These are phyloP conservation scores for Alisma plantagoaquatica DNA, from an alignment of 106 monocot genomes.

Conservation along the genomic window DNA sequence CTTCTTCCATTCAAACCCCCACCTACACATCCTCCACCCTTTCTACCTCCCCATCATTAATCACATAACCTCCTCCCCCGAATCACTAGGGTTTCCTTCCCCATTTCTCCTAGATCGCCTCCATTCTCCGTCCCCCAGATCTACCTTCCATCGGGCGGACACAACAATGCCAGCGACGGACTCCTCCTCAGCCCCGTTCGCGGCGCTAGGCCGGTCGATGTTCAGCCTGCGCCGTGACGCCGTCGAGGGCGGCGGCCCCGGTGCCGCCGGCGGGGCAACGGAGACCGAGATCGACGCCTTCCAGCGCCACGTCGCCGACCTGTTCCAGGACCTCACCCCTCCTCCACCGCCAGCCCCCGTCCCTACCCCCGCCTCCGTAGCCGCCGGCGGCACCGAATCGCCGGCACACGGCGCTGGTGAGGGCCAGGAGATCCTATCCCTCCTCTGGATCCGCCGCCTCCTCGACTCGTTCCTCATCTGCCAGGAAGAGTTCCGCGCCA, in stretches of 20 bases:
- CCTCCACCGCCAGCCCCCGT: too few species aligned
- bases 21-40: too few species aligned
- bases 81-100: too few species aligned
- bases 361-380: too few species aligned
- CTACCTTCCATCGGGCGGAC: conserved; percentile 35
- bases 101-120: too few species aligned
- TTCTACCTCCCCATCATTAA: too few species aligned
- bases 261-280: neutral
- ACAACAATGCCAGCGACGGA: too few species aligned
- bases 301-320: conserved; percentile 43
- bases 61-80: too few species aligned
- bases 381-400: too few species aligned
- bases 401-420: too few species aligned
- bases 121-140: neutral
- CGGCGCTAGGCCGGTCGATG: conserved; percentile 46
- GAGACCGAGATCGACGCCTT: conserved; percentile 48
- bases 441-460: conserved; percentile 70
- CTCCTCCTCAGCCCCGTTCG: too few species aligned
- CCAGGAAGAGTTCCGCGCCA: conserved; percentile 58
- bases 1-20: too few species aligned
- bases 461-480: conserved; percentile 63
- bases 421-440: conserved; percentile 35
- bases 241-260: conserved; percentile 14
- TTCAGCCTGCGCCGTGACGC: conserved; percentile 40
- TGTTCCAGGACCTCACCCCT: conserved; percentile 42